Base-by-base conservation (phyloP, 768 basidiomycete genomes). In the Suillus lakei region DNA sequence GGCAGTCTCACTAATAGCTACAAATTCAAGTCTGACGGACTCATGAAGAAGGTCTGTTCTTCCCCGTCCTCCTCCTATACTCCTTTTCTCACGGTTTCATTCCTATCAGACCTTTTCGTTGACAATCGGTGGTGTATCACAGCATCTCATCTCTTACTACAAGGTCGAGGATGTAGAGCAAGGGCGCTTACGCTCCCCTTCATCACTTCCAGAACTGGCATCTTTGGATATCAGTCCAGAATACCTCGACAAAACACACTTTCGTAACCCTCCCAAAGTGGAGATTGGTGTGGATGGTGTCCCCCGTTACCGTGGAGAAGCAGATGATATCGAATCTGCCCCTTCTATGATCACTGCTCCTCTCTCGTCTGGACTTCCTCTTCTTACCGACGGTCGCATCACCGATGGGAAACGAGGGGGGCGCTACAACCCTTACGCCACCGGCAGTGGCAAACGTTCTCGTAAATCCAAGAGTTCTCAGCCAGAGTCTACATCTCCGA, bases 111-210 rank as follows among this genome's bases (percentile, higher is more conserved):
- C 96, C 10, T 96, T 98, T 76, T 97, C 96, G 13, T 81, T 98
- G 63, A 89, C 89, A 26, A 94, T 96, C 65, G 84, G 84, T 63
- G 93, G 93, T 30, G 91, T 91, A 41, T 85, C 93, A 1, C 95
- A 98, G 72, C 96, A 98, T 76, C 85, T 98, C 63, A 93, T 98
- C 60, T 96, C 95, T 5, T 98, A 98, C 81, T 98, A 98, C 82
- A 91, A 90, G 70, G 85, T 96, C 61, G 91, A 93, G 67, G 97
- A 99, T 74, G 95, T 98, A 34, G 87, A 93, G 64, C 87, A 88
- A 55, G 96, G 96, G 16, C 90, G 94, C 36, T 86, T 99, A 15
- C 90, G 95, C 41, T 85, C 92, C 0, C 96, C 97, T 0, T 96
- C 94, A 0, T 91, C 93, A 3, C 82, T 96, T 0, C 92, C 94